Conservation (phyloP, 192 early-diverging fungal species). For the Linnemannia hyalina region DNA sequence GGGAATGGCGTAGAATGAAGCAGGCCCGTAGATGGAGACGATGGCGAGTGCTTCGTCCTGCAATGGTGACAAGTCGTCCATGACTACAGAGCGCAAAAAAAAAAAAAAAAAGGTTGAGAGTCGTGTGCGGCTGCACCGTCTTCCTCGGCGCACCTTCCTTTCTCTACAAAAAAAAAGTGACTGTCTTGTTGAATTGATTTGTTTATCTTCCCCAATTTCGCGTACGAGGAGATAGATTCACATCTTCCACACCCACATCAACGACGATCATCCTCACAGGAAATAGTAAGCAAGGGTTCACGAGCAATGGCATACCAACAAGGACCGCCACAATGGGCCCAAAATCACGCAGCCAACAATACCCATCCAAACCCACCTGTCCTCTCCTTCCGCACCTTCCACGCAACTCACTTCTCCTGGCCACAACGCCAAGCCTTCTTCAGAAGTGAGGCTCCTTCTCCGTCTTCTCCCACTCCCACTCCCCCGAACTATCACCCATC, state of each 20-base stretch:
- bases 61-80: constrained; percentile 41
- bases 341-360: not conserved
- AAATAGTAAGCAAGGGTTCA: not conserved
- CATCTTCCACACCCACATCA: not conserved
- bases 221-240: not conserved
- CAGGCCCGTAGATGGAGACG: constrained; percentile 55
- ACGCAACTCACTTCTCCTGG: constrained; percentile 14
- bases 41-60: constrained; percentile 59
- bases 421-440: constrained; percentile 9
- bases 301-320: not conserved
- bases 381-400: constrained; percentile 29
- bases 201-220: not conserved
- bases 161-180: not conserved
- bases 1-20: constrained; percentile 39
- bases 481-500: not conserved
- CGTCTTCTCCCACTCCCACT: not conserved
- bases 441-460: not conserved
- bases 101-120: not conserved
- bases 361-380: not conserved
- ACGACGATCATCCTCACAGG: not conserved
- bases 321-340: not conserved
- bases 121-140: not conserved
- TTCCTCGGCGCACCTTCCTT: not conserved
- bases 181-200: not conserved
- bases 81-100: not conserved